Base-by-base conservation (phyloP, 2,329 filamentous ascomycete species). In the Biscogniauxia marginata region DNA sequence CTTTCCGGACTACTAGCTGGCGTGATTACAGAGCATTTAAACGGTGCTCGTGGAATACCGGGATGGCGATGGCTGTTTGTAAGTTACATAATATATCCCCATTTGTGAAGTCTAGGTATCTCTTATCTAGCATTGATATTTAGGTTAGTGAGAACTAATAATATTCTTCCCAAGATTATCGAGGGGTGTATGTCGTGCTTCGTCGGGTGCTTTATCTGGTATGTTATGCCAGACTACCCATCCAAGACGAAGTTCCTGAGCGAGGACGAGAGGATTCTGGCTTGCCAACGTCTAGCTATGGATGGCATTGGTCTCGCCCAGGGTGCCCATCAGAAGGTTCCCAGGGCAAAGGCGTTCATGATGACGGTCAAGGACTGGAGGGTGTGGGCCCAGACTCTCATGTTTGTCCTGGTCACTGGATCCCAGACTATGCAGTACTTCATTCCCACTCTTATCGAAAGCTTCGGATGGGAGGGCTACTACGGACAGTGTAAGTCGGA, bases 381-480 rank as follows among this genome's bases (percentile, higher is more conserved):
- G 20, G 60, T 63, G 1, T 66, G 62, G 62, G 59, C 57, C 0
- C 62, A 62, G 43, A 63, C 59, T 48, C 52, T 69, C 39, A 58
- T 71, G 0, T 69, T 66, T 50, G 63, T 66, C 1, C 63, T 67
- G 3, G 67, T 68, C 4, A 69, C 65, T 4, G 67, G 66, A 3
- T 56, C 67, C 1, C 65, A 70, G 58, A 70, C 66, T 7, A 70
- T 71, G 50, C 64, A 68, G 52, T 70, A 71, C 57, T 71, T 71
- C 53, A 70, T 71, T 46, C 69, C 69, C 7, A 70, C 68, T 4
- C 59, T 71, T 1, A 64, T 71, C 21, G 57, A 63, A 34, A 66
- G 58, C 34, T 69, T 71, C 39, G 69, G 69, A 7, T 71, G 67
- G 63, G 62, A 47, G 4, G 63, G 63, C 18, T 50, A 59, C 13